Evolutionary conservation across 805 yeast species (phyloP), one percentile per base, ranked within the genome.

Genomic region (Jamesozyma rosinii): DNA sequence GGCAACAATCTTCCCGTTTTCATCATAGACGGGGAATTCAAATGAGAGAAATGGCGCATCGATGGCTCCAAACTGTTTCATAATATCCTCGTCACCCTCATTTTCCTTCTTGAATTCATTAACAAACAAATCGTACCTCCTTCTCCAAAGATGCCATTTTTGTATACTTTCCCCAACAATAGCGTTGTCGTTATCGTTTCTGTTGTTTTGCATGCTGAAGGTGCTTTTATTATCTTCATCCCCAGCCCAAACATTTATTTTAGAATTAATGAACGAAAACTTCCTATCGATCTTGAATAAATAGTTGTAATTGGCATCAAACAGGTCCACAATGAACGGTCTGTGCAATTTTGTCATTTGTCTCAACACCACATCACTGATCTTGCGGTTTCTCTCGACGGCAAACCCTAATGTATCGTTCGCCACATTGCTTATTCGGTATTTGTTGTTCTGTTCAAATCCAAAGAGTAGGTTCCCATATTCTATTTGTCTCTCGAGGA

Each of bases 141-240:
- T 71, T 58, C 97, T 74, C 95, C 96, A 89, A 35, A 82, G 68
- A 66, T 92, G 97, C 96, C 96, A 92, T 50, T 83, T 80, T 63
- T 92, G 98, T 4, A 83, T 77, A 22, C 86, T 75, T 59, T 90
- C 97, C 1, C 97, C 97, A 17, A 92, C 67, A 4, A 78, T 56
- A 1, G 67, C 58, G 0, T 71, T 74, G 13, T 65, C 66, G 38
- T 40, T 21, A n/a, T n/a, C n/a, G 11, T 24, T 24, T 6, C 11
- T 24, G 11, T 24, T 8, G 6, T 20, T 13, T 11, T 9, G 18
- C 18, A 17, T 14, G 8, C 17, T 5, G 15, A 21, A 14, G 14
- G 14, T 24, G 20, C 22, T 65, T 10, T 64, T 51, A 0, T 70
- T 73, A 18, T 66, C 67, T 41, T 42, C 39, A 11, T 43, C 44